These are phyloP conservation scores for Entamoeba histolytica DNA, from an alignment of 208 protist species.

Conservation along the genomic window DNA sequence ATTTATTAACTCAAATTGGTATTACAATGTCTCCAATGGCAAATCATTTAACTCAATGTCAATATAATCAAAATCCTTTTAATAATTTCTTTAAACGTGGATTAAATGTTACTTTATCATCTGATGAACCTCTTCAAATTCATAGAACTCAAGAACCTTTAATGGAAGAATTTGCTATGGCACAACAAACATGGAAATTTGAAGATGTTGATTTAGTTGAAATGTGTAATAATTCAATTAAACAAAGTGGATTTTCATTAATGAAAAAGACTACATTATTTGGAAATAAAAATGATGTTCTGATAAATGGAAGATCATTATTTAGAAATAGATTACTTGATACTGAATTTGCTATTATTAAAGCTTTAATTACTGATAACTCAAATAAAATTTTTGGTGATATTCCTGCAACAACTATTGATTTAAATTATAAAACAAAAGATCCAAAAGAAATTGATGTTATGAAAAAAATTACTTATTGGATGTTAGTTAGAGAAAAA, in stretches of 20 bases:
- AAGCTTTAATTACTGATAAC: background rate
- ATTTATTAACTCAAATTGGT: conserved; percentile 80
- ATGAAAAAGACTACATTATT: background rate
- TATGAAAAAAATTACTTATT: background rate
- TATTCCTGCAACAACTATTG: background rate
- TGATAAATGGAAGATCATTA: background rate
- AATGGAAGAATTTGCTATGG: conserved; percentile 10
- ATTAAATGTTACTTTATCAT: background rate
- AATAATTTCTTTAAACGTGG: conserved; percentile 26
- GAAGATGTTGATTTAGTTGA: conserved; percentile 2
- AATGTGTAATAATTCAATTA: background rate
- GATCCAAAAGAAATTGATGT: background rate
- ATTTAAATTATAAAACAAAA: background rate
- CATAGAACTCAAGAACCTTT: conserved; percentile 44
- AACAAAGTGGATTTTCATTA: background rate
- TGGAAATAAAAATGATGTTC: conserved; percentile 8
- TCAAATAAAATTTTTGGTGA: background rate
- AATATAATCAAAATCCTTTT: conserved; percentile 80
- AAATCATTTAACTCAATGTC: conserved; percentile 88
- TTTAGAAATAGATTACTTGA: background rate
- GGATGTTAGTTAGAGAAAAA: background rate
- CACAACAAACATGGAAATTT: background rate
- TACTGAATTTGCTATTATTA: background rate
- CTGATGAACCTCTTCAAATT: conserved; percentile 38
- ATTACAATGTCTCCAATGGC: conserved; percentile 87